Conservation (phyloP, 2,329 filamentous ascomycete species). For the Nothomitra cinnamomea region DNA sequence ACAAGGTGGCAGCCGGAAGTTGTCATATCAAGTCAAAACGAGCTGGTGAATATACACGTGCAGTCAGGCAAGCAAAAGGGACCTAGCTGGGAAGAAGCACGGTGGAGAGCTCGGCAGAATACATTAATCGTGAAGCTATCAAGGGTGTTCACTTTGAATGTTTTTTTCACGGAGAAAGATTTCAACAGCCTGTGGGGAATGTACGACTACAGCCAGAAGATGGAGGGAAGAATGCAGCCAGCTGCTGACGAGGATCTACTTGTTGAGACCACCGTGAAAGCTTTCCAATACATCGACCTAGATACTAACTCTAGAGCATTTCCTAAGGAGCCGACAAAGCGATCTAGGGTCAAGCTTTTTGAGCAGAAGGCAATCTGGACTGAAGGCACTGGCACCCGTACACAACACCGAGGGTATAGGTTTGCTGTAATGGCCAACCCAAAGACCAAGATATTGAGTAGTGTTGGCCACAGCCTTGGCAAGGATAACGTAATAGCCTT, state of each 20-base stretch:
- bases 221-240: constrained; percentile 53
- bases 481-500: constrained; percentile 56
- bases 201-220: constrained; percentile 66
- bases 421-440: constrained; percentile 63
- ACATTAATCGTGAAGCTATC: constrained; percentile 54
- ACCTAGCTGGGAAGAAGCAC: constrained; percentile 64
- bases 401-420: constrained; percentile 62
- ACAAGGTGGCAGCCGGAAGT: constrained; percentile 54
- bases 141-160: constrained; percentile 54
- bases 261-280: constrained; percentile 51
- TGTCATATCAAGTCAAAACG: constrained; percentile 63
- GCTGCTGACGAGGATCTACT: constrained; percentile 51
- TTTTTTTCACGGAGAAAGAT: constrained; percentile 59
- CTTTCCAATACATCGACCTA: constrained; percentile 69
- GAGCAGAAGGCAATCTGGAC: constrained; percentile 51
- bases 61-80: constrained; percentile 50
- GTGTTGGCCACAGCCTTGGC: constrained; percentile 52
- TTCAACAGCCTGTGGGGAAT: constrained; percentile 67
- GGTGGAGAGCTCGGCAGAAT: constrained; percentile 54
- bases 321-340: constrained; percentile 53
- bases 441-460: constrained; percentile 59
- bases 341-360: constrained; percentile 60
- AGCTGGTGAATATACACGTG: constrained; percentile 57
- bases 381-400: constrained; percentile 55
- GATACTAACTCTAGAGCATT: constrained; percentile 54